Evolutionary conservation across 164 flowering plant species (phyloP).

Genomic region (Annona squamosa): DNA sequence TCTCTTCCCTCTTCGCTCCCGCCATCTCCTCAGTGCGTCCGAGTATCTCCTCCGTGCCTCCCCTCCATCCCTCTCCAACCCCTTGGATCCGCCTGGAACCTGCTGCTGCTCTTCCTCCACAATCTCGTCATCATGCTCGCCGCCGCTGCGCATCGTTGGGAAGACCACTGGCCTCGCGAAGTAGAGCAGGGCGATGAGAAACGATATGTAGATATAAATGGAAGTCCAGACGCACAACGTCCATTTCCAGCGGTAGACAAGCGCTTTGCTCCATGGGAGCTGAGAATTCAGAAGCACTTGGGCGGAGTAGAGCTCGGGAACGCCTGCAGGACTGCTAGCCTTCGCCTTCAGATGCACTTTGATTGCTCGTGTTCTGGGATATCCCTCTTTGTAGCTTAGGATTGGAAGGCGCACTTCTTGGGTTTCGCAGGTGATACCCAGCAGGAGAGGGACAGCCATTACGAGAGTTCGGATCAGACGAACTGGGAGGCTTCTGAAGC

Average conservation of each 20-base stretch:
- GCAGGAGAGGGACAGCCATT: constrained; percentile 53
- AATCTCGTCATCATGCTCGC: background rate
- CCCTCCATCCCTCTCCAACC: background rate
- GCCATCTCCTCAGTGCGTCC: constrained; percentile 36
- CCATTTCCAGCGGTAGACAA: constrained; percentile 65
- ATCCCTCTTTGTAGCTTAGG: constrained; percentile 46
- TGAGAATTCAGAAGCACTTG: constrained; percentile 50
- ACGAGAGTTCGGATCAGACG: constrained; percentile 40
- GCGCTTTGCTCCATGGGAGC: constrained; percentile 54
- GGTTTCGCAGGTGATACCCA: constrained; percentile 56
- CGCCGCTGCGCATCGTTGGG: constrained; percentile 4
- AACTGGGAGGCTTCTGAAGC: constrained; percentile 56
- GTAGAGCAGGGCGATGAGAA: constrained; percentile 32
- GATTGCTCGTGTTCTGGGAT: constrained; percentile 41
- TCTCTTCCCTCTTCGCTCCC: constrained; percentile 36
- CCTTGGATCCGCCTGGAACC: constrained; percentile 6
- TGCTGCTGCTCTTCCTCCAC: constrained; percentile 1
- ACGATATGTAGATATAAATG: constrained; percentile 31
- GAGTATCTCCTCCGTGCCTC: constrained; percentile 14
- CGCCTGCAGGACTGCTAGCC: constrained; percentile 40
- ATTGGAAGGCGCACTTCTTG: constrained; percentile 34
- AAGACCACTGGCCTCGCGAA: constrained; percentile 42
- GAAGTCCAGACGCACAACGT: constrained; percentile 73
- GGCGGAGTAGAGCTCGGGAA: constrained; percentile 66
- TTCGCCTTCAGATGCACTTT: constrained; percentile 43